A percentile compares a stretch with the other conserved stretches of the same genome.
These are phyloP conservation scores for Leccinellum luteum DNA, from an alignment of 768 basidiomycete genomes.

Conservation along the genomic window DNA sequence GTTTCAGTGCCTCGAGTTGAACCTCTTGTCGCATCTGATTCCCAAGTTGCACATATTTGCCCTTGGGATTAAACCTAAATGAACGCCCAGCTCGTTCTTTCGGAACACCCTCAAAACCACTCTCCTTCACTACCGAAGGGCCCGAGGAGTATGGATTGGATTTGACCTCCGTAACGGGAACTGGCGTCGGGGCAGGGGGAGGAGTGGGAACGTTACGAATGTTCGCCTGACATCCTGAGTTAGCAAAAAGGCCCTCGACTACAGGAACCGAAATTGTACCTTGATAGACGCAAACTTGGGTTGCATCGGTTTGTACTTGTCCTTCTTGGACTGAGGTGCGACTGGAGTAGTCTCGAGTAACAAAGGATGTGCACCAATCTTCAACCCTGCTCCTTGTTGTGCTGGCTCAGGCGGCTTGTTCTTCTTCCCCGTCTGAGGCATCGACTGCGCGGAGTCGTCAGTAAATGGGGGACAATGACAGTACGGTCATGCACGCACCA, in stretches of 20 bases:
- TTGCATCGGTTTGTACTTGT: constrained; percentile 97
- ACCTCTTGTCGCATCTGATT: constrained; percentile 70
- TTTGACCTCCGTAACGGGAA: constrained; percentile 40
- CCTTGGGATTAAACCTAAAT: constrained; percentile 89
- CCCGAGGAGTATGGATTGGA: constrained; percentile 77
- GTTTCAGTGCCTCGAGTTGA: constrained; percentile 88
- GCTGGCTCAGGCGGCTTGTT: constrained; percentile 56
- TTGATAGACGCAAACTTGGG: constrained; percentile 98
- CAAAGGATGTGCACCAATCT: constrained; percentile 89
- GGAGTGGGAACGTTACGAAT: constrained; percentile 71
- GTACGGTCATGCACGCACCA: constrained; percentile 50
- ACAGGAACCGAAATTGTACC: constrained; percentile 37
- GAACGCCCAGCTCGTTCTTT: constrained; percentile 65
- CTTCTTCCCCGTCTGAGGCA: constrained; percentile 54
- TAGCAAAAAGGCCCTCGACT: background rate
- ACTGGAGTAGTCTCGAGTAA: constrained; percentile 60
- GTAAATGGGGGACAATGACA: background rate
- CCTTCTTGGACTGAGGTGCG: constrained; percentile 75
- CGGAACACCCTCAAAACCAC: constrained; percentile 70
- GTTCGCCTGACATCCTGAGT: constrained; percentile 54
- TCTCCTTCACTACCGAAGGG: constrained; percentile 47
- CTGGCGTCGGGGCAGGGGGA: constrained; percentile 38
- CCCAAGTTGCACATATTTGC: constrained; percentile 79
- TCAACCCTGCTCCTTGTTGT: constrained; percentile 79
- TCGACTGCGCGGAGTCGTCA: constrained; percentile 38